A percentile compares a stretch with the other conserved stretches of the same genome.
Conservation (phyloP, 2,329 filamentous ascomycete genomes). For the Acephala macrosclerotiorum region DNA sequence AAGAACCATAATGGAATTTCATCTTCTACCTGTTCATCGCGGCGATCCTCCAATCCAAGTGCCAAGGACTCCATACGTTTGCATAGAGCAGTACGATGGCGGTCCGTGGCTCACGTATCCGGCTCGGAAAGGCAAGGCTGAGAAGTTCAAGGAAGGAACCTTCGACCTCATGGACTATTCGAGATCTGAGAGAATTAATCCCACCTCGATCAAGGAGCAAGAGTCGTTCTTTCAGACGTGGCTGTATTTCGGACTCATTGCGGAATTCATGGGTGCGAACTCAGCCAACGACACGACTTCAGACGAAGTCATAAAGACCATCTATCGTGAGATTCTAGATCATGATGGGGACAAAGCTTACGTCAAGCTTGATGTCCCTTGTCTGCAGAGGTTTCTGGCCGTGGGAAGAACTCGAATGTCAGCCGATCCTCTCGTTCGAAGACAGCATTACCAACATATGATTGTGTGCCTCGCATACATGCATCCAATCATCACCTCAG, state of each 20-base stretch:
- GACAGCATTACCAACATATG: constrained; percentile 17
- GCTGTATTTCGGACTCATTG: constrained; percentile 45
- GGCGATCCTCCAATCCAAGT: constrained; percentile 23
- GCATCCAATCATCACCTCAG: background rate
- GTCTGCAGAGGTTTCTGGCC: background rate
- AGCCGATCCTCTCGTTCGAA: constrained; percentile 1
- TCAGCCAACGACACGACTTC: background rate
- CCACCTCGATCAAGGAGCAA: constrained; percentile 35
- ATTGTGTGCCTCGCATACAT: constrained; percentile 1
- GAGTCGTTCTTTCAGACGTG: constrained; percentile 45
- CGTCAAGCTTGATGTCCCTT: background rate
- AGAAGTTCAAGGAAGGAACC: constrained; percentile 12
- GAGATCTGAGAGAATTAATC: constrained; percentile 27
- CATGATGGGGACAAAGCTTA: background rate
- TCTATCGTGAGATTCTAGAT: constrained; percentile 18
- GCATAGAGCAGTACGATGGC: constrained; percentile 39
- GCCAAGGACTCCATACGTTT: constrained; percentile 38
- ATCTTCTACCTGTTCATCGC: constrained; percentile 19
- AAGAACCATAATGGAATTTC: constrained; percentile 21
- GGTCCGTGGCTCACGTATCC: constrained; percentile 41
- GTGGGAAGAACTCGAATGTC: constrained; percentile 1
- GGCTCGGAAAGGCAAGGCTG: constrained; percentile 28
- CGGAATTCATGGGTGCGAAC: constrained; percentile 41
- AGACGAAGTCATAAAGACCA: constrained; percentile 5
- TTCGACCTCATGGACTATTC: constrained; percentile 23